Percentiles rank a stretch among this genome's conserved stretches.
These are phyloP conservation scores for Phytopythium vexans DNA, from an alignment of 352 stramenopile species.

Conservation along the genomic window DNA sequence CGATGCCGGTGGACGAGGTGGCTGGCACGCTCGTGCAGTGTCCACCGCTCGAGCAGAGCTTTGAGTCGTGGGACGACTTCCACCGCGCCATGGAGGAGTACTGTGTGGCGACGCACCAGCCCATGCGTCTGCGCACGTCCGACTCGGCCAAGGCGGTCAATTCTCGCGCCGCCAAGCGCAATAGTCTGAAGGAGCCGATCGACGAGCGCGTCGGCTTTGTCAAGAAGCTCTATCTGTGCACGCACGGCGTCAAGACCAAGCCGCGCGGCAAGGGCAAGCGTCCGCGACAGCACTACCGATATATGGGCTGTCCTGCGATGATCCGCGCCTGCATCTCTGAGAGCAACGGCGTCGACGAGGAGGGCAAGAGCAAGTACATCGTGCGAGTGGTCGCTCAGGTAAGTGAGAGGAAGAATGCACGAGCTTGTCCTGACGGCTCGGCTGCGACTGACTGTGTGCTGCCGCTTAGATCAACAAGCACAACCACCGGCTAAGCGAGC, in stretches of 20 bases:
- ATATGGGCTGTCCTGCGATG: constrained; percentile 83
- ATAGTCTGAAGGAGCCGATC: constrained; percentile 83
- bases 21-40: constrained; percentile 67
- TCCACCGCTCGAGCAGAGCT: constrained; percentile 65
- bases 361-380: constrained; percentile 72
- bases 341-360: constrained; percentile 52
- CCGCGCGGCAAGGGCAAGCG: constrained; percentile 77
- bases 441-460: constrained; percentile 16
- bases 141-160: constrained; percentile 82
- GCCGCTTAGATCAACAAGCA: constrained; percentile 68
- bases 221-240: constrained; percentile 85
- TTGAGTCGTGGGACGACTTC: constrained; percentile 83
- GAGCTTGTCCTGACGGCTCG: constrained; percentile 75
- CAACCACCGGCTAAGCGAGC: constrained; percentile 82
- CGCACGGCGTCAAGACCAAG: constrained; percentile 83
- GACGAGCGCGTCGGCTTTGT: constrained; percentile 83
- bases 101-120: constrained; percentile 67
- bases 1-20: constrained; percentile 55
- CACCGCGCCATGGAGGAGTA: constrained; percentile 81
- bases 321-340: constrained; percentile 82
- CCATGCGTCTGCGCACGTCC: constrained; percentile 76
- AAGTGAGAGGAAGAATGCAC: constrained; percentile 42
- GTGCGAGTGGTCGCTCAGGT: constrained; percentile 82
- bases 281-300: constrained; percentile 76
- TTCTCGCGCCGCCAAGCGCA: constrained; percentile 71